Evolutionary conservation across 495 filamentous ascomycete genomes (phyloP).

Genomic region (Daldinia caldariorum): DNA sequence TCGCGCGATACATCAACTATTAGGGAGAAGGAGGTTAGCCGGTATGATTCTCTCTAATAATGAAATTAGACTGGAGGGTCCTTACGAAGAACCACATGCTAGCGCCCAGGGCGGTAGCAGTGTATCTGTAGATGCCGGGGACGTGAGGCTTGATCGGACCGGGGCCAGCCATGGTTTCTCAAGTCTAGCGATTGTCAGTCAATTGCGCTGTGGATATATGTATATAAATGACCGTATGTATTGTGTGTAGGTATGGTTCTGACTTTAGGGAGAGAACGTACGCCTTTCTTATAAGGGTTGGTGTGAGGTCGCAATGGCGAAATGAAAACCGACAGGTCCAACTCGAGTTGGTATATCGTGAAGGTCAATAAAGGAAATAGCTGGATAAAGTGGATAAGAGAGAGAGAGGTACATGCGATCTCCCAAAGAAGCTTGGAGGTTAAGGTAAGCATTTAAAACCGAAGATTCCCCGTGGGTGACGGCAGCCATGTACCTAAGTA

Average conservation of each 20-base stretch:
- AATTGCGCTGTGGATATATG: not conserved
- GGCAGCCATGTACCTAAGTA: not conserved
- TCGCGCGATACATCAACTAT: slow-evolving; percentile 93
- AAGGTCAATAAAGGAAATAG: not conserved
- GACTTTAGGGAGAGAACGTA: no score
- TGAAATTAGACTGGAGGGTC: slow-evolving; percentile 38
- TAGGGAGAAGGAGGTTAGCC: slow-evolving; percentile 11
- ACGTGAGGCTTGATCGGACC: slow-evolving; percentile 62
- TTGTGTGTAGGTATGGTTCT: no score
- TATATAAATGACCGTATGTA: no score
- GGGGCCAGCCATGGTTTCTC: slow-evolving; percentile 38
- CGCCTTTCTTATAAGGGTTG: slow-evolving; percentile 10
- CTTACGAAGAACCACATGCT: slow-evolving; percentile 99
- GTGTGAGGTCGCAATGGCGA: slow-evolving; percentile 10
- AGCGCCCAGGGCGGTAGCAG: slow-evolving; percentile 86
- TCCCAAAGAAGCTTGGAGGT: not conserved
- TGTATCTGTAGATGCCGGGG: slow-evolving; percentile 81
- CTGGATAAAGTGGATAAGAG: not conserved
- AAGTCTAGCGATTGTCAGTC: no score
- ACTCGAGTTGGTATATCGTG: not conserved
- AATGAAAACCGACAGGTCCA: not conserved
- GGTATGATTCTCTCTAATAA: not conserved
- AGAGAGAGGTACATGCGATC: not conserved
- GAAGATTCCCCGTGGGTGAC: not conserved
- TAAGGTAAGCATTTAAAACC: not conserved